Evolutionary conservation across 148 eudicot genomes (phyloP), one percentile per base, ranked within the genome.

Genomic region (Agrostemma githago): DNA sequence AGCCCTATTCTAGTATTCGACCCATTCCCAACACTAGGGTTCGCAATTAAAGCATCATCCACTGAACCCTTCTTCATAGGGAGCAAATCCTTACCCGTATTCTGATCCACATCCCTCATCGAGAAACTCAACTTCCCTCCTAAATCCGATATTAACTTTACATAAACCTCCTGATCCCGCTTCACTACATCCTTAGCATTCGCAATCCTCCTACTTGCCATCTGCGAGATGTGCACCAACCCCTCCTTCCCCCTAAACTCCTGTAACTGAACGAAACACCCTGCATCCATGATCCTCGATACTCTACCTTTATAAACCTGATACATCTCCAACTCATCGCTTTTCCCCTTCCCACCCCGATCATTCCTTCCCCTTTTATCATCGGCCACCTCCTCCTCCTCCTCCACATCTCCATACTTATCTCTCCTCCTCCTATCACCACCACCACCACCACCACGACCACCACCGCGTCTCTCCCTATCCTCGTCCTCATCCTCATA

Each of bases 51-150:
- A 54, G 84, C 72, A 76, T 84, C 87, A 70, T 89, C 89, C 15
- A 78, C 85, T 0, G 63, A 77, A 16, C 79, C 77, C 76, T 80
- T 88, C 82, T 87, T 95, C 85, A 88, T 57, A 0, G 97, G 97
- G 43, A 90, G 85, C 77, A 95, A 61, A 83, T 90, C 98, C 73
- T 81, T 81, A 16, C 98, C 98, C 1, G 83, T 86, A 69, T 90
- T 79, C 73, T 94, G 98, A 86, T 88, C 97, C 54, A 95, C 98
- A 79, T 95, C 98, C 75, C 90, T 82, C 90, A 95, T 90, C 0
- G 97, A 88, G 17, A 95, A 83, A 81, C 93, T 87, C 84, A 90
- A 67, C 79, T 95, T 95, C 73, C 82, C 86, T 5, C 88, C 92
- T 3, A 87, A 88, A 54, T 86, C 64, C 0, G 98, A 92, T 11